These are phyloP conservation scores for Fusarium sp. DNA, from an alignment of 2,329 filamentous ascomycete genomes.

Conservation along the genomic window DNA sequence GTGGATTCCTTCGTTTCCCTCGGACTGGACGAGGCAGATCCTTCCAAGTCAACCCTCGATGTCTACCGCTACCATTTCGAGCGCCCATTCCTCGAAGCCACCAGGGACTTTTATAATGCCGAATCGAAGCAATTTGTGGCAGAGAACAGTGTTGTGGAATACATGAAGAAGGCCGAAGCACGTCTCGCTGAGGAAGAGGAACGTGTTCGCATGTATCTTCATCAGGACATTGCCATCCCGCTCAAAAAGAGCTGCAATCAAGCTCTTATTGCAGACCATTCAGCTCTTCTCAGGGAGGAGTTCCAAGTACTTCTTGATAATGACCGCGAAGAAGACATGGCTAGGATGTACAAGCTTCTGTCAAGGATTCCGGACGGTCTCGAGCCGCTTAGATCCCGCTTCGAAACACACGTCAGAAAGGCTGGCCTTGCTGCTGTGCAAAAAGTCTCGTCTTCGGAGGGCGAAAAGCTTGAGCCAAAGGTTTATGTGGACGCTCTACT, in stretches of 20 bases:
- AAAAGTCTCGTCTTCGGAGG: conserved; percentile 86
- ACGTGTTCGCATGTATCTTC: conserved; percentile 90
- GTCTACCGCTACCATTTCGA: conserved; percentile 96
- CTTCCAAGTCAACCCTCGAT: conserved; percentile 92
- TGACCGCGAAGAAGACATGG: conserved; percentile 94
- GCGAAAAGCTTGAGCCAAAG: conserved; percentile 93
- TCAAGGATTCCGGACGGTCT: conserved; percentile 90
- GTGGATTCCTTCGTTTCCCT: conserved; percentile 97
- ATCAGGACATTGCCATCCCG: conserved; percentile 85
- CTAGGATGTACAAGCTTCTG: conserved; percentile 93
- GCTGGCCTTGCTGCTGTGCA: conserved; percentile 89
- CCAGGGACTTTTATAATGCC: conserved; percentile 85
- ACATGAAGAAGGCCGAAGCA: conserved; percentile 98
- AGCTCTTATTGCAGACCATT: conserved; percentile 90
- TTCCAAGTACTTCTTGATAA: conserved; percentile 95
- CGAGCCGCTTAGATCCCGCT: conserved; percentile 85
- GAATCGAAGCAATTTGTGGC: conserved; percentile 95
- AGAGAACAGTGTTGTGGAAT: conserved; percentile 97
- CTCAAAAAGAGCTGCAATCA: conserved; percentile 90
- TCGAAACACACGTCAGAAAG: conserved; percentile 92
- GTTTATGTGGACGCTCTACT: conserved; percentile 95
- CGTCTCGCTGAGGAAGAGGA: conserved; percentile 93
- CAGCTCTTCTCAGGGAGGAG: conserved; percentile 86
- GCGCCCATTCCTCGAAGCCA: conserved; percentile 88
- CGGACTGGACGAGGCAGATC: conserved; percentile 92